These are phyloP conservation scores for Diversispora epigaea DNA, from an alignment of 192 early-diverging fungal species.

Conservation along the genomic window DNA sequence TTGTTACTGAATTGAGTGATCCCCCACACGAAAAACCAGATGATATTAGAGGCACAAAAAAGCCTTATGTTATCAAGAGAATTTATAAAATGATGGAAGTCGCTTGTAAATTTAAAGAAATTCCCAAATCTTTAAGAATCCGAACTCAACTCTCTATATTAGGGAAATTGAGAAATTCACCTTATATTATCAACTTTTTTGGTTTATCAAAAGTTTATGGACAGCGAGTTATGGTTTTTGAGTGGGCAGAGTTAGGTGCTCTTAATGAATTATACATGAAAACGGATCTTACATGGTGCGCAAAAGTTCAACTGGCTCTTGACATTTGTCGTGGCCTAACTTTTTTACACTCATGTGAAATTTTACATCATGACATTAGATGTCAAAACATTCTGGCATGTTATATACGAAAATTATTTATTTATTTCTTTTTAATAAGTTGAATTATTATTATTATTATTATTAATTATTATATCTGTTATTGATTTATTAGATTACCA, in stretches of 20 bases:
- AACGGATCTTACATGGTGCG: background rate
- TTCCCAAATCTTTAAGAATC: background rate
- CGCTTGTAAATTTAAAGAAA: background rate
- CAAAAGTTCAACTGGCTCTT: conserved; percentile 15
- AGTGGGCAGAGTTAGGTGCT: conserved; percentile 29
- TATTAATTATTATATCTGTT: background rate
- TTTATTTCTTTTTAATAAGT: background rate
- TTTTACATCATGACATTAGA: conserved; percentile 28
- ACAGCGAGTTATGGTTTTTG: conserved; percentile 19
- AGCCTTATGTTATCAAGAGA: conserved; percentile 17
- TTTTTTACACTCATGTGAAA: conserved; percentile 4
- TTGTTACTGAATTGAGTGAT: background rate
- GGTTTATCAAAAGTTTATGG: conserved; percentile 15
- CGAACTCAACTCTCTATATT: conserved; percentile 21
- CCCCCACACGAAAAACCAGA: background rate
- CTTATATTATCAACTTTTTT: conserved; percentile 25
- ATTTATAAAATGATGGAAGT: conserved; percentile 9
- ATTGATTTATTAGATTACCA: conserved; percentile 6
- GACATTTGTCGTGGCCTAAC: conserved; percentile 22
- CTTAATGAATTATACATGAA: conserved; percentile 2
- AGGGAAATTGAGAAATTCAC: conserved; percentile 8
- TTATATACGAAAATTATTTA: background rate
- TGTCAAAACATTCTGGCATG: conserved; percentile 28
- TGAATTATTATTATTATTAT: background rate
- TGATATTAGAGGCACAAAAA: background rate